Conservation (phyloP, 495 filamentous ascomycete genomes). For the Margaritispora aquatica region DNA sequence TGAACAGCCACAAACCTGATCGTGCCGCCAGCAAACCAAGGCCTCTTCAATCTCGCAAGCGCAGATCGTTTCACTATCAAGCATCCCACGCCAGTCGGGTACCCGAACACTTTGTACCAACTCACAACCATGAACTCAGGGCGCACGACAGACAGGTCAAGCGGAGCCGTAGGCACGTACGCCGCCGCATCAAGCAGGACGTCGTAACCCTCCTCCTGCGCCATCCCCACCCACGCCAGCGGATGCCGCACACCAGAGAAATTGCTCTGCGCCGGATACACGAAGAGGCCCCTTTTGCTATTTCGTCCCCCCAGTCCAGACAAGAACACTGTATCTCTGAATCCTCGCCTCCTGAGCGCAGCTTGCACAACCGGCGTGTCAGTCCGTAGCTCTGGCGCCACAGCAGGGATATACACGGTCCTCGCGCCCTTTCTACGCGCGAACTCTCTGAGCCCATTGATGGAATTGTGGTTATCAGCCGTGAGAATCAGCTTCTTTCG, state of each 20-base stretch:
- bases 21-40: conserved; percentile 58
- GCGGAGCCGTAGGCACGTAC: conserved; percentile 42
- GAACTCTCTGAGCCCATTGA: conserved; percentile 31
- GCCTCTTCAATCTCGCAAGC: conserved; percentile 35
- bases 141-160: conserved; percentile 43
- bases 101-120: conserved; percentile 63
- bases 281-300: conserved; percentile 40
- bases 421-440: conserved; percentile 9
- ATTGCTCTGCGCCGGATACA: conserved; percentile 61
- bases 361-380: conserved; percentile 5
- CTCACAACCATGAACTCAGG: conserved; percentile 53
- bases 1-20: conserved; percentile 45
- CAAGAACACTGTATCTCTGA: neutral
- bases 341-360: conserved; percentile 8
- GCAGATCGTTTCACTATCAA: conserved; percentile 43
- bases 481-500: conserved; percentile 22
- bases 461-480: conserved; percentile 32
- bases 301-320: neutral
- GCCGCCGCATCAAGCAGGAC: conserved; percentile 55
- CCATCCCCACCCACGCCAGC: conserved; percentile 38
- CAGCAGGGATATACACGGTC: conserved; percentile 21
- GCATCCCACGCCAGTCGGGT: conserved; percentile 52
- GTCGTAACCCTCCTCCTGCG: conserved; percentile 39
- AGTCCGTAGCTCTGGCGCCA: conserved; percentile 15
- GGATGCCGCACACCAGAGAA: conserved; percentile 55